Evolutionary conservation across 2,329 filamentous ascomycete genomes (phyloP).

Genomic region (Aspergillus ruber): DNA sequence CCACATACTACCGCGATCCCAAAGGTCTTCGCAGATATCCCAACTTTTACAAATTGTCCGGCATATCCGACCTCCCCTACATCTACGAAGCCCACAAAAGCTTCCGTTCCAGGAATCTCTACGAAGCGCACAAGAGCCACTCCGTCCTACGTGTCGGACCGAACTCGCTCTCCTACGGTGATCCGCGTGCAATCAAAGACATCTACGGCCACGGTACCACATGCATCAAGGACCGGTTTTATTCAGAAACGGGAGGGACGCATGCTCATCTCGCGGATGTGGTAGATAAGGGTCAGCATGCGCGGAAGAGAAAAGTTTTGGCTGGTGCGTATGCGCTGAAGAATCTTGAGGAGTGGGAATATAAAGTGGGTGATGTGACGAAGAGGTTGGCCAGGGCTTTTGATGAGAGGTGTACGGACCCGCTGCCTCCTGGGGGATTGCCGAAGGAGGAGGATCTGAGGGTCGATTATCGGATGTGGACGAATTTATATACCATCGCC

Average conservation of each 20-base stretch:
- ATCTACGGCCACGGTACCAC: not conserved
- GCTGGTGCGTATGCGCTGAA: not conserved
- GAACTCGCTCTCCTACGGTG: slow-evolving; percentile 9
- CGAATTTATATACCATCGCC: slow-evolving; percentile 31
- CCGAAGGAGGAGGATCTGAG: slow-evolving; percentile 18
- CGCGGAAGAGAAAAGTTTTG: not conserved
- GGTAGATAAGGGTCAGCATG: not conserved
- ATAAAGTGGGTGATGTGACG: slow-evolving; percentile 33
- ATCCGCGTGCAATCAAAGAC: not conserved
- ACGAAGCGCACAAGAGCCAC: slow-evolving; percentile 16
- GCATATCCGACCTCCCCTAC: slow-evolving; percentile 10
- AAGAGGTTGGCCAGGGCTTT: slow-evolving; percentile 27
- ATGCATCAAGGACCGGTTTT: not conserved
- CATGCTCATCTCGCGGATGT: not conserved
- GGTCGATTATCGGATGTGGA: slow-evolving; percentile 32
- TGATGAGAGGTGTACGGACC: slow-evolving; percentile 26
- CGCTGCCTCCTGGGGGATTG: slow-evolving; percentile 3
- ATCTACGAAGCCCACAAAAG: slow-evolving; percentile 17
- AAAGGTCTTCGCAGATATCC: slow-evolving; percentile 15
- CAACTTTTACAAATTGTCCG: slow-evolving; percentile 7
- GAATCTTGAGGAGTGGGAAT: not conserved
- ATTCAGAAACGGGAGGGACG: not conserved
- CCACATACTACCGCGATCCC: slow-evolving; percentile 12
- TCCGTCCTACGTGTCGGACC: slow-evolving; percentile 15
- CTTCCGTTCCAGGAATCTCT: slow-evolving; percentile 12